Evolutionary conservation across 169 alveolate species (phyloP).

Genomic region (Plasmodium vivax): DNA sequence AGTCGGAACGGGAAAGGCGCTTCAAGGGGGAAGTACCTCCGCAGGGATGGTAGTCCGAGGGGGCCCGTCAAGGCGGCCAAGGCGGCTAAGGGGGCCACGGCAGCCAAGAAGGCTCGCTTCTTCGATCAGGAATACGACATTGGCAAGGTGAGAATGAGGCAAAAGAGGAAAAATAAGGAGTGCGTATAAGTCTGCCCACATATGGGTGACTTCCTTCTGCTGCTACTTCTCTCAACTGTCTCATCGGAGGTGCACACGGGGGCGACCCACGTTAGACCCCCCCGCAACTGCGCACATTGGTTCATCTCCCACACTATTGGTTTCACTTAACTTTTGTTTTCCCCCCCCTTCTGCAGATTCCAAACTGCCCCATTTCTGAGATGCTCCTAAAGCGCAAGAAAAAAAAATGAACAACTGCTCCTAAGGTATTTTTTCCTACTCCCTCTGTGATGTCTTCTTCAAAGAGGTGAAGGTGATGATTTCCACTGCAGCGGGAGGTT

Average conservation of each 20-base stretch:
- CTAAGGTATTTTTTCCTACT: background rate
- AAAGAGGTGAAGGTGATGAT: background rate
- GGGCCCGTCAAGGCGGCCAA: background rate
- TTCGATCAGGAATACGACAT: slow-evolving; percentile 32
- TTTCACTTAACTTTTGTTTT: background rate
- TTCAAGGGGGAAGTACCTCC: background rate
- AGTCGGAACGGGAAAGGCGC: background rate
- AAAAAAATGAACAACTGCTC: slow-evolving; percentile 2
- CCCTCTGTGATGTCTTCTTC: background rate
- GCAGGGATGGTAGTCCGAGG: background rate
- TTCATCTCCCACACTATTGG: background rate
- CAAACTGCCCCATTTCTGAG: slow-evolving; percentile 27
- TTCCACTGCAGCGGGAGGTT: background rate
- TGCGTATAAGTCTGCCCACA: background rate
- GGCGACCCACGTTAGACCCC: background rate
- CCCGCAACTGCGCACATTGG: background rate
- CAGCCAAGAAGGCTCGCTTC: slow-evolving; percentile 6
- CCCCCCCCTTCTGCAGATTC: background rate
- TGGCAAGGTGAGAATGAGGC: background rate
- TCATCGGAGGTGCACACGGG: background rate
- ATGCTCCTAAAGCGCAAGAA: slow-evolving; percentile 8
- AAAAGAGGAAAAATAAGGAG: background rate
- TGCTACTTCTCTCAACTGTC: background rate
- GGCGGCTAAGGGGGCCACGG: background rate
- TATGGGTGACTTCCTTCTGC: background rate